These are phyloP conservation scores for Yarrowia yakushimensis DNA, from an alignment of 805 yeast species.

Conservation along the genomic window DNA sequence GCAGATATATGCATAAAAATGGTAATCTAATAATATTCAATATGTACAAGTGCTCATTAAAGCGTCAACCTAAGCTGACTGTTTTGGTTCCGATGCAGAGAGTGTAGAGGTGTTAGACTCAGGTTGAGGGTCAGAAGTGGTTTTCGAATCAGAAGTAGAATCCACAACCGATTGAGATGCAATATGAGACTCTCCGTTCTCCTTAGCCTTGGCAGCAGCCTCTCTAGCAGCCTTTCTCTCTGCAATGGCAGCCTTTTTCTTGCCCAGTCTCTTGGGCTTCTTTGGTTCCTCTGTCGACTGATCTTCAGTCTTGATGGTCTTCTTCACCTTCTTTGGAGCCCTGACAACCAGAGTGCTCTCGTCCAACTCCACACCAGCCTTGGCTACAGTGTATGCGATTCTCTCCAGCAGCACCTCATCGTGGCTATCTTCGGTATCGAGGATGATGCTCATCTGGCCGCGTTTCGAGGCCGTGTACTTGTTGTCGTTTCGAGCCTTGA, in stretches of 20 bases:
- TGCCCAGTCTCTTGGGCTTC: conserved; percentile 7
- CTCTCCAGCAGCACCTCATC: conserved; percentile 19
- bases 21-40: not conserved
- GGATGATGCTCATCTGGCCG: not conserved
- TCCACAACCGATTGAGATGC: not conserved
- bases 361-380: conserved; percentile 1
- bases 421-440: not conserved
- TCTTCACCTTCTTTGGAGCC: not conserved
- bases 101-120: not conserved
- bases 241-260: conserved; percentile 16
- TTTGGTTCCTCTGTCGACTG: not conserved
- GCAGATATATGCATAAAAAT: no score
- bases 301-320: not conserved
- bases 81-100: not conserved
- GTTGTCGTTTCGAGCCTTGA: conserved; percentile 4
- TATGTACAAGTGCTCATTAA: not conserved
- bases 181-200: not conserved
- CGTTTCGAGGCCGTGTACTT: not conserved
- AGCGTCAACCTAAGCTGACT: not conserved
- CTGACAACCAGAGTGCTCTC: not conserved
- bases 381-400: conserved; percentile 8
- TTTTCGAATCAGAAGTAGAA: not conserved
- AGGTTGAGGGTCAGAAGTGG: not conserved
- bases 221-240: conserved; percentile 8
- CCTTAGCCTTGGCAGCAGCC: not conserved